phyloP scores from a whole-genome alignment of 306 rosid genomes.

The Casuarina glauca region DNA sequence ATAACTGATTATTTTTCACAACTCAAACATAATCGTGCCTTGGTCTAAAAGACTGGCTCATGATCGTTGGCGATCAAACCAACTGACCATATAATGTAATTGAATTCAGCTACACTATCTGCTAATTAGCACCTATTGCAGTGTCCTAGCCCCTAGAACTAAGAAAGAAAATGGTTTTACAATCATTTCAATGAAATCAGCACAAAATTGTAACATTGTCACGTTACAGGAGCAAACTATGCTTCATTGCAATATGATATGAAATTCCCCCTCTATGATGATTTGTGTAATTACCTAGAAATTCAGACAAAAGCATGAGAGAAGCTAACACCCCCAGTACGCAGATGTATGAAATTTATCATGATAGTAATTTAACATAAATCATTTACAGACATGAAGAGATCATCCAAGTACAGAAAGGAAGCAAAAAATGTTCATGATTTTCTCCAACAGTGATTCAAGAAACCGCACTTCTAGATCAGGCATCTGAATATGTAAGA shows the following conservation, averaged over 20 bases:
- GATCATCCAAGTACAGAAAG: not conserved
- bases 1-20: constrained; percentile 4
- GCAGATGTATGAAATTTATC: not conserved
- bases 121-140: not conserved
- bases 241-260: not conserved
- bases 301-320: not conserved
- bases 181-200: not conserved
- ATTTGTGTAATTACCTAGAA: not conserved
- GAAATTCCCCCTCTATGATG: not conserved
- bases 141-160: not conserved
- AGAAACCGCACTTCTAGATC: not conserved
- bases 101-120: not conserved
- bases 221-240: not conserved
- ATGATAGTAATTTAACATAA: not conserved
- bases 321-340: not conserved
- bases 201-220: not conserved
- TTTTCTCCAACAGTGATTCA: not conserved
- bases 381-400: not conserved
- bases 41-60: constrained; percentile 12
- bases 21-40: constrained; percentile 4
- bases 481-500: not conserved
- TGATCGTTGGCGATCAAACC: not conserved
- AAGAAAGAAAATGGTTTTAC: not conserved
- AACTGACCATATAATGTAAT: not conserved
- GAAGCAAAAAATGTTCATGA: not conserved